phyloP scores from a whole-genome alignment of 352 stramenopile species.

The Phytophthora megakarya region DNA sequence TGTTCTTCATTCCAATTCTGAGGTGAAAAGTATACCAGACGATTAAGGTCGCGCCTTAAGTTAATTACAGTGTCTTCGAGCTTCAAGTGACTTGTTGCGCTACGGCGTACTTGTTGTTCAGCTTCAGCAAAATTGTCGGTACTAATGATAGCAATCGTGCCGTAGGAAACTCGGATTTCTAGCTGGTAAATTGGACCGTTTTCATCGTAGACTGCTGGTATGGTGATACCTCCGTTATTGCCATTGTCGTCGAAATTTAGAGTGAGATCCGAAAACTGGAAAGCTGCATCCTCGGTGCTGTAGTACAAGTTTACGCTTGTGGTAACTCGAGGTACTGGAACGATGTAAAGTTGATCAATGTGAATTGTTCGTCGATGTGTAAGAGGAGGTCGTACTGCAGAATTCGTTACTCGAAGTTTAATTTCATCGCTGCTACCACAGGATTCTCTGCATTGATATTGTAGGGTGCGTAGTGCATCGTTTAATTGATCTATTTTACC shows the following conservation, averaged over 20 bases:
- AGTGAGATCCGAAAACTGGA: constrained; percentile 47
- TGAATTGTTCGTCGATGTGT: constrained; percentile 29
- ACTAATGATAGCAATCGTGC: constrained; percentile 13
- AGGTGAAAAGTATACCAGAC: constrained; percentile 43
- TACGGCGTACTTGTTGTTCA: background rate
- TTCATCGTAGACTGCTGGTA: background rate
- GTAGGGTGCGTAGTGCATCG: constrained; percentile 19
- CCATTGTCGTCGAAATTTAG: constrained; percentile 18
- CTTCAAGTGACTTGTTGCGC: constrained; percentile 4
- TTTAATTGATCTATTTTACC: constrained; percentile 16
- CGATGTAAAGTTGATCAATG: constrained; percentile 30
- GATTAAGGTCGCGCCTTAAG: constrained; percentile 27
- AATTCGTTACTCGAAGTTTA: constrained; percentile 24
- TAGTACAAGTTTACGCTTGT: constrained; percentile 38
- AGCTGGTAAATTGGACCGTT: constrained; percentile 15
- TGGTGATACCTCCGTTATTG: background rate
- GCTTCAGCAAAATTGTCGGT: background rate
- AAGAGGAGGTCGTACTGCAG: background rate
- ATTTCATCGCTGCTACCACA: constrained; percentile 20
- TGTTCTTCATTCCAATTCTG: constrained; percentile 60
- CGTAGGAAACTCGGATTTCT: constrained; percentile 28
- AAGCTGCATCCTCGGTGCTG: constrained; percentile 46
- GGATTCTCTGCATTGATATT: constrained; percentile 10
- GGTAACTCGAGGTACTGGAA: constrained; percentile 37
- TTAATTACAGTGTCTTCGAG: constrained; percentile 17